These are phyloP conservation scores for Exophiala oligosperma DNA, from an alignment of 2,329 filamentous ascomycete species.

Conservation along the genomic window DNA sequence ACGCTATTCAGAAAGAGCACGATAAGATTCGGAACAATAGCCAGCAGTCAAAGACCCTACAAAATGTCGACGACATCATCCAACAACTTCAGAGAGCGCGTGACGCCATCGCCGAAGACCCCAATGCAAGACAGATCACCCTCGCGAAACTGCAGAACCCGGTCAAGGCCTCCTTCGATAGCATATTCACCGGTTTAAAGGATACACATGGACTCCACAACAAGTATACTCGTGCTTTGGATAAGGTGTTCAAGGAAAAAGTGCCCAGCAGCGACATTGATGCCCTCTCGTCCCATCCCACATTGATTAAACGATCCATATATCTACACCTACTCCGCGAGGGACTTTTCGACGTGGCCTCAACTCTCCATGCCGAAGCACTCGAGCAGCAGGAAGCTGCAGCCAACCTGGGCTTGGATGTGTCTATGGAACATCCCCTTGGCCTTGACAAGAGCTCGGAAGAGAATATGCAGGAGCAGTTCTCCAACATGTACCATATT, in stretches of 20 bases:
- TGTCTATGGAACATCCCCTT: constrained; percentile 26
- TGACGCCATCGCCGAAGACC: constrained; percentile 71
- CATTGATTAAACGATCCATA: constrained; percentile 86
- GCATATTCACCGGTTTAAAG: constrained; percentile 77
- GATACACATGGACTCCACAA: constrained; percentile 79
- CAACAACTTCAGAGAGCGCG: constrained; percentile 72
- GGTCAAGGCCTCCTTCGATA: constrained; percentile 76
- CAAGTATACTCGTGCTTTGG: constrained; percentile 80
- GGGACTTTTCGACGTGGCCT: constrained; percentile 86
- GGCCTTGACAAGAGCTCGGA: constrained; percentile 25
- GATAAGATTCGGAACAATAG: constrained; percentile 68
- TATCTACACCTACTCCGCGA: constrained; percentile 95
- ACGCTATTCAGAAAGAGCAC: constrained; percentile 71
- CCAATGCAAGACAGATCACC: constrained; percentile 68
- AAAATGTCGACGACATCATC: constrained; percentile 81
- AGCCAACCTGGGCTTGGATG: constrained; percentile 34
- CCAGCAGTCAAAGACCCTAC: constrained; percentile 68
- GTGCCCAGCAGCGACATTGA: constrained; percentile 77
- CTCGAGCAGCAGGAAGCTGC: constrained; percentile 34
- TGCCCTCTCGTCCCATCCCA: constrained; percentile 71
- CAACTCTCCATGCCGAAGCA: constrained; percentile 75
- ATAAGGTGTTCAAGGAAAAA: constrained; percentile 72
- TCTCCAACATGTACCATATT: constrained; percentile 88
- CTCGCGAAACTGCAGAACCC: constrained; percentile 85
- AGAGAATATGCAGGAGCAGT: constrained; percentile 66